Evolutionary conservation across 2,329 filamentous ascomycete species (phyloP), one percentile per base, ranked within the genome.

Genomic region (Talaromyces piceae): DNA sequence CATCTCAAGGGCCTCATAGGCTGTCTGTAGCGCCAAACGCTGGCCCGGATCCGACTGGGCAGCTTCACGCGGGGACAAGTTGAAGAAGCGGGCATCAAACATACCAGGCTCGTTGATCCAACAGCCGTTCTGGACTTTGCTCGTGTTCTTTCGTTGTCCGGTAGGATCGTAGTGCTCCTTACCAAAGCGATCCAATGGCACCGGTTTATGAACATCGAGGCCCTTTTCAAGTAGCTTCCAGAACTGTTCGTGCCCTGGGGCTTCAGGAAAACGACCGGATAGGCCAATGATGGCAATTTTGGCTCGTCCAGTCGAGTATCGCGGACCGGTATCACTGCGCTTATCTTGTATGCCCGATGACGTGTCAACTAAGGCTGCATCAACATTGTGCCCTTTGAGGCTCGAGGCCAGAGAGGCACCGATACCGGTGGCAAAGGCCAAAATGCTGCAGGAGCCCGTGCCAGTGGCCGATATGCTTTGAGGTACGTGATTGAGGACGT

Each of bases 21-120:
- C 84, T 3, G 85, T 88, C 11, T 81, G 79, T 25, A 91, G 70
- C 5, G 84, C 83, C 57, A 89, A 75, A 60, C 86, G 78, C 63
- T 88, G 86, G 82, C 87, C 87, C 0, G 86, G 86, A 65, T 89
- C 86, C 2, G 84, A 88, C 63, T 88, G 84, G 50, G 80, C 79
- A 31, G 86, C 87, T 68, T 90, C 86, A 58, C 84, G 80, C 8
- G 86, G 85, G 25, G 85, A 88, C 56, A 71, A 66, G 46, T 68
- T 64, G 59, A 72, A 72, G 55, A 72, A 70, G 0, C 52, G 50
- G 4, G 63, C 53, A 53, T 72, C 68, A 43, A 72, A 71, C 5
- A 61, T 25, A 1, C 61, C 66, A 1, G 68, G 67, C 7, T 66
- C 53, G 13, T 67, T 58, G 23, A 72, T 58, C 39, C 62, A 69